Evolutionary conservation across 2,329 filamentous ascomycete genomes (phyloP).

Genomic region (Xylaria sp.): DNA sequence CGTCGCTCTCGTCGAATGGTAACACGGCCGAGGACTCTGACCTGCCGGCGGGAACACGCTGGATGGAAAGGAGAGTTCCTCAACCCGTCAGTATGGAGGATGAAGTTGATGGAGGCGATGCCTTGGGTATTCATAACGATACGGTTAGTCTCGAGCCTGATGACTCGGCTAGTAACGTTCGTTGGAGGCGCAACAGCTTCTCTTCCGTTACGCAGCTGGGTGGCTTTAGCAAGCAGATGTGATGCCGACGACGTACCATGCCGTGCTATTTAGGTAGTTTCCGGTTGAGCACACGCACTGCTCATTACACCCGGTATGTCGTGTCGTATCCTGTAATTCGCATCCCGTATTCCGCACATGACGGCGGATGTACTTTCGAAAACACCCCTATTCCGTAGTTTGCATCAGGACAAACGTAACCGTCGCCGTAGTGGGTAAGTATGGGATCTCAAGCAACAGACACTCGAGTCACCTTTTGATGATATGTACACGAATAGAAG

Average conservation of each 20-base stretch:
- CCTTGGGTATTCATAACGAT: background rate
- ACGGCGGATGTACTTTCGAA: too few species aligned
- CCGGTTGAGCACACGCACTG: background rate
- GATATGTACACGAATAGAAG: too few species aligned
- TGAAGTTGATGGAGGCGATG: background rate
- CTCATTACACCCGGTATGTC: too few species aligned
- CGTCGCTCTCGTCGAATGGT: background rate
- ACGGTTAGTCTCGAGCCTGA: background rate
- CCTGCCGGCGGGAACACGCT: background rate
- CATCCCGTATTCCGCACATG: too few species aligned
- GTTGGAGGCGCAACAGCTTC: background rate
- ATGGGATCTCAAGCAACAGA: too few species aligned
- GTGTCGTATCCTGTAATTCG: too few species aligned
- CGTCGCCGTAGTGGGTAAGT: too few species aligned
- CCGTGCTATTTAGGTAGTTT: background rate
- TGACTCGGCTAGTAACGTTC: constrained; percentile 2
- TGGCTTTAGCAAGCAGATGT: constrained; percentile 4
- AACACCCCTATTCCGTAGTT: too few species aligned
- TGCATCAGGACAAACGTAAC: too few species aligned
- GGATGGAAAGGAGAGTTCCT: background rate
- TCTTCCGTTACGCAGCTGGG: constrained; percentile 1
- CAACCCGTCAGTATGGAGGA: background rate
- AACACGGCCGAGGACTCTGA: background rate
- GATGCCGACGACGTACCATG: background rate
- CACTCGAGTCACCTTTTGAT: too few species aligned